Conservation (phyloP, 495 filamentous ascomycete genomes). For the Ascobolus immersus region DNA sequence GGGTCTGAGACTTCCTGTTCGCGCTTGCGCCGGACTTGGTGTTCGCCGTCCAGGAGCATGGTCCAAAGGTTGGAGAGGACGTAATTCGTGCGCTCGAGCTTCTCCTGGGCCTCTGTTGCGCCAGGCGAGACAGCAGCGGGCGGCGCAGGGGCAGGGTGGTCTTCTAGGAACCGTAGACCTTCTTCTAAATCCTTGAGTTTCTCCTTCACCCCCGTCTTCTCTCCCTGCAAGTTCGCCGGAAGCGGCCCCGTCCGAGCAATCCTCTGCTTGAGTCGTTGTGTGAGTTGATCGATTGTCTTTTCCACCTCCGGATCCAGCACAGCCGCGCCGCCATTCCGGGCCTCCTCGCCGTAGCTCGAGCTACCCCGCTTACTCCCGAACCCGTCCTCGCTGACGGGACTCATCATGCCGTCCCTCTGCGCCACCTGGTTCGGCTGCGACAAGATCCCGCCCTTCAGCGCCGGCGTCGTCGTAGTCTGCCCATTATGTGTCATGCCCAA, state of each 20-base stretch:
- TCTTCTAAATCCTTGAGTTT: conserved; percentile 29
- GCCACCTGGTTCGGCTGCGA: too few species aligned
- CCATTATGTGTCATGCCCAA: conserved; percentile 65
- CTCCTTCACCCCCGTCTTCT: conserved; percentile 22
- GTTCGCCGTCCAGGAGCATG: conserved; percentile 36
- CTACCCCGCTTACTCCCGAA: neutral
- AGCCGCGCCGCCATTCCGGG: conserved; percentile 9
- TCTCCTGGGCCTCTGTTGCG: conserved; percentile 13
- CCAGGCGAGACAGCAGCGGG: too few species aligned
- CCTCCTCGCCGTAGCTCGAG: too few species aligned
- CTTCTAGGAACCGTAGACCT: conserved; percentile 17
- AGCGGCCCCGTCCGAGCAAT: too few species aligned
- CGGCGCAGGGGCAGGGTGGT: conserved; percentile 11
- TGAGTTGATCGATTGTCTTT: too few species aligned
- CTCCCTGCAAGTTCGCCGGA: too few species aligned
- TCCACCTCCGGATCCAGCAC: too few species aligned
- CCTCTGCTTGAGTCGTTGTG: too few species aligned
- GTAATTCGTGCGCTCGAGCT: conserved; percentile 29
- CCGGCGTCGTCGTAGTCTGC: neutral
- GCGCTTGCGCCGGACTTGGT: conserved; percentile 28
- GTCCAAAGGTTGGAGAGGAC: conserved; percentile 49
- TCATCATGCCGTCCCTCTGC: too few species aligned
- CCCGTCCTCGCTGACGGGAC: conserved; percentile 20
- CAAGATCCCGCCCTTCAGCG: neutral
- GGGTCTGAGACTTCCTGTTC: too few species aligned